Conservation (phyloP, 768 basidiomycete genomes). For the Naganishia randhawae region DNA sequence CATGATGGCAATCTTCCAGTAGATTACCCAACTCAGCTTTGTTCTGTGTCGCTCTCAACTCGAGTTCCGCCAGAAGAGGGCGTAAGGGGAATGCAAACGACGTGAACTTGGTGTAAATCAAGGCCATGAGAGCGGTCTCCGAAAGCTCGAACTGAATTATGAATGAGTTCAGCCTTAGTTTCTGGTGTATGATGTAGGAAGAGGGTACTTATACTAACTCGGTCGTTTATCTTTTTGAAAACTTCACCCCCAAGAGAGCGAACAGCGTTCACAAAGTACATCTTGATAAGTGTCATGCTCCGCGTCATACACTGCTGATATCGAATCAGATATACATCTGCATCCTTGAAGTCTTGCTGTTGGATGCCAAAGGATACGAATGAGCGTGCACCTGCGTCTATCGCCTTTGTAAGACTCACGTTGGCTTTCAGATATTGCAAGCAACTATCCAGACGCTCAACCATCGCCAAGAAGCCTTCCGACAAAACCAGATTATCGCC, state of each 20-base stretch:
- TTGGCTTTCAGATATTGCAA: conserved; percentile 83
- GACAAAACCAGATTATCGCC: conserved; percentile 86
- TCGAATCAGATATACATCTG: conserved; percentile 88
- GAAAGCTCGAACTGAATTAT: conserved; percentile 59
- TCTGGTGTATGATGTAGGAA: not conserved
- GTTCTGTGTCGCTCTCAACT: conserved; percentile 67
- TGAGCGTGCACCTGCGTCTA: too few species aligned
- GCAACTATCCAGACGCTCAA: conserved; percentile 89
- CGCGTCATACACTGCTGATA: conserved; percentile 98
- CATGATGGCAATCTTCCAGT: conserved; percentile 77
- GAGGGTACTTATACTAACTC: conserved; percentile 53
- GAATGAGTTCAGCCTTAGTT: not conserved
- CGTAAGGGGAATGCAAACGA: conserved; percentile 67
- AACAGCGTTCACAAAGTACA: conserved; percentile 86
- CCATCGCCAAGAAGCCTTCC: conserved; percentile 90
- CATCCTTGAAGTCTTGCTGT: conserved; percentile 85
- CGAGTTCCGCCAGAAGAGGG: conserved; percentile 78
- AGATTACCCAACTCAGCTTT: conserved; percentile 80
- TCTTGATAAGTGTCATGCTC: conserved; percentile 95
- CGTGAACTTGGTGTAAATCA: conserved; percentile 84
- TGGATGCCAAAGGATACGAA: too few species aligned
- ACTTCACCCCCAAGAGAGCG: conserved; percentile 75
- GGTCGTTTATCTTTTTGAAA: conserved; percentile 68
- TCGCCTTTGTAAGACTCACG: conserved; percentile 56
- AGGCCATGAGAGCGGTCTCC: conserved; percentile 61